Percentiles rank a stretch among this genome's conserved stretches.
phyloP scores from a whole-genome alignment of 495 filamentous ascomycete genomes.

The Lepraria neglecta region DNA sequence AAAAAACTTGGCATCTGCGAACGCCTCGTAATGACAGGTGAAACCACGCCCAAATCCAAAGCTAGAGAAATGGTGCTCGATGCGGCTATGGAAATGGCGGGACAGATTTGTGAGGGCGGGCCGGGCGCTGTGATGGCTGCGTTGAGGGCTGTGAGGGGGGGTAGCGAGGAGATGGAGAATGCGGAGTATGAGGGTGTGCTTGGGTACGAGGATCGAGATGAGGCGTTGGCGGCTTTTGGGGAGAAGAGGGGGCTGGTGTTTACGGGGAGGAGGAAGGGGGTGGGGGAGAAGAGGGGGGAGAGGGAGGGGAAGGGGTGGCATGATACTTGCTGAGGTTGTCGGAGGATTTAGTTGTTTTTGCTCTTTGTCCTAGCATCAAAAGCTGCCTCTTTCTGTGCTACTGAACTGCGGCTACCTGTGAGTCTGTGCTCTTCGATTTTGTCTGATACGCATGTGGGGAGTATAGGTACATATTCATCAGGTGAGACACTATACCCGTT shows the following conservation, averaged over 20 bases:
- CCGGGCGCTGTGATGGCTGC: conserved; percentile 74
- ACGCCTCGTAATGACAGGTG: conserved; percentile 55
- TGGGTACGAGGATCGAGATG: conserved; percentile 41
- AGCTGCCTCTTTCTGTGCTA: too few relatives aligned
- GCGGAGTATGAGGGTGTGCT: conserved; percentile 72
- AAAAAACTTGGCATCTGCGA: conserved; percentile 80
- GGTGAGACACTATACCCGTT: too few relatives aligned
- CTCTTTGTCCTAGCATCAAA: too few relatives aligned
- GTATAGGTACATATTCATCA: too few relatives aligned
- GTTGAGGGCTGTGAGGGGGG: conserved; percentile 51
- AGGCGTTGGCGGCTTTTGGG: conserved; percentile 36
- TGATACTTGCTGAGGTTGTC: too few relatives aligned
- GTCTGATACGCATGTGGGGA: too few relatives aligned
- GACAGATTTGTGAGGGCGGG: conserved; percentile 79
- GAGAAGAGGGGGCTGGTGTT: conserved; percentile 28
- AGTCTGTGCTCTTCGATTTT: too few relatives aligned
- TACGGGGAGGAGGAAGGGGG: conserved; percentile 15
- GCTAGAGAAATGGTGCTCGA: conserved; percentile 60
- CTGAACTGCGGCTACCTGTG: too few relatives aligned
- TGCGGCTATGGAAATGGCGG: conserved; percentile 69
- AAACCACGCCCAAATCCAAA: conserved; percentile 34
- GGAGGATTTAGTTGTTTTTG: too few relatives aligned
- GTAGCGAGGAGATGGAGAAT: conserved; percentile 63
- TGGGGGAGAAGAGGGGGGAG: background rate
- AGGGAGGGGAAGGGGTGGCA: background rate